Evolutionary conservation across 257 asterid species (phyloP).

Genomic region (Solanum sejunctum): DNA sequence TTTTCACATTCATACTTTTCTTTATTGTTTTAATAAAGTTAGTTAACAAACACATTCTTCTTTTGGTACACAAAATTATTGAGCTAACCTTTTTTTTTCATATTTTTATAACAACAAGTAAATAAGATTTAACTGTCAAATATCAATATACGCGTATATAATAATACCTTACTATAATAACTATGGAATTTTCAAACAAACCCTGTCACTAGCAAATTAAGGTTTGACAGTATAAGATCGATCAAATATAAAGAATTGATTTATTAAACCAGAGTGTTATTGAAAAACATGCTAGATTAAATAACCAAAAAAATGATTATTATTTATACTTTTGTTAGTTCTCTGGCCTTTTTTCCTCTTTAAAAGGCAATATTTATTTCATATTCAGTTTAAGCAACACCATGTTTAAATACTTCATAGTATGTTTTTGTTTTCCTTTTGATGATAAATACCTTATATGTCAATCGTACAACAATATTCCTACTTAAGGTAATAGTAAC

Average conservation of each 20-base stretch:
- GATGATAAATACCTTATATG: neutral
- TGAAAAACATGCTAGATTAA: neutral
- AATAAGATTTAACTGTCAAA: too few species aligned
- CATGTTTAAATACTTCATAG: neutral
- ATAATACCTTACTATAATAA: too few species aligned
- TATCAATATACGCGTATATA: too few species aligned
- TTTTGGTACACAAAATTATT: too few species aligned
- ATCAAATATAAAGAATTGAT: neutral
- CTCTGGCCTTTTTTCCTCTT: neutral
- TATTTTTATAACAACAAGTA: too few species aligned
- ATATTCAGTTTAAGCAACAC: neutral
- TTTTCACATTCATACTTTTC: too few species aligned
- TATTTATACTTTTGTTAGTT: neutral
- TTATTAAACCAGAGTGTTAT: neutral
- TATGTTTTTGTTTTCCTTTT: neutral
- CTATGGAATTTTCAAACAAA: too few species aligned
- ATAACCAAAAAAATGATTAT: neutral
- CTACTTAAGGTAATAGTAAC: neutral
- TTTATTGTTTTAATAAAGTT: too few species aligned
- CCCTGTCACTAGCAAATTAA: too few species aligned
- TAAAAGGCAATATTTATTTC: neutral
- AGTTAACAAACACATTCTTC: too few species aligned
- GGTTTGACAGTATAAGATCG: too few species aligned
- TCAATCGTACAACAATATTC: neutral
- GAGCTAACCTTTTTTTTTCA: too few species aligned